A percentile compares a stretch with the other conserved stretches of the same genome.
phyloP scores from a whole-genome alignment of 345 rosid species.

The Eucalyptus cloeziana region DNA sequence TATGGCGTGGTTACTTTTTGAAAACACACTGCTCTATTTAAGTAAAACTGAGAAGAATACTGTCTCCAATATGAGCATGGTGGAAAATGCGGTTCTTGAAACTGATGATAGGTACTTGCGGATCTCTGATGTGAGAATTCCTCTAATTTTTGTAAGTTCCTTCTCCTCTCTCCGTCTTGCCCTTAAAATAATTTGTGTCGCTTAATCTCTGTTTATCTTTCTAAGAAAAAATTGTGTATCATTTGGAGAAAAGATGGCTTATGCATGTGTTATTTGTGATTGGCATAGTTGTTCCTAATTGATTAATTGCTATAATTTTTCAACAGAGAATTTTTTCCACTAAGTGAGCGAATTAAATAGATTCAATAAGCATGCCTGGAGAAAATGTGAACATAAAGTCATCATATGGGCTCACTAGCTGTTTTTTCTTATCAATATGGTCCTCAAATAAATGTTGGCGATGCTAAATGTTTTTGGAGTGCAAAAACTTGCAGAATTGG shows the following conservation, averaged over 20 bases:
- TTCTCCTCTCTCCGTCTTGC: neutral
- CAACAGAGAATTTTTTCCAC: neutral
- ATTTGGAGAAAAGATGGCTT: neutral
- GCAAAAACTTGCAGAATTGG: neutral
- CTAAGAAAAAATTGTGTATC: neutral
- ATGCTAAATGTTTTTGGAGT: neutral
- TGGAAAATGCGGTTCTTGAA: slow-evolving; percentile 25
- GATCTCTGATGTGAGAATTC: slow-evolving; percentile 81
- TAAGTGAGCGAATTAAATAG: neutral
- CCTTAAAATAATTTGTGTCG: neutral
- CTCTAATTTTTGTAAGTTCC: slow-evolving; percentile 67
- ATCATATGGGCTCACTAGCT: neutral
- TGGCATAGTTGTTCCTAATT: neutral
- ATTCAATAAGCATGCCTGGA: neutral
- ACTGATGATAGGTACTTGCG: slow-evolving; percentile 55
- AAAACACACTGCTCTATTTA: slow-evolving; percentile 48
- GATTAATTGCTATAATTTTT: neutral
- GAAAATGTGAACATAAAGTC: neutral
- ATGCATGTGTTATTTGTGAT: neutral
- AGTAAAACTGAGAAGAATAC: slow-evolving; percentile 22
- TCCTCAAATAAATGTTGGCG: neutral
- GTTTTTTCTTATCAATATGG: neutral
- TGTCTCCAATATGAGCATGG: slow-evolving; percentile 15
- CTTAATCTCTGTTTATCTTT: neutral
- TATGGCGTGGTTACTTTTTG: slow-evolving; percentile 77